phyloP scores from a whole-genome alignment of 768 basidiomycete species.

The Mycena floridula region DNA sequence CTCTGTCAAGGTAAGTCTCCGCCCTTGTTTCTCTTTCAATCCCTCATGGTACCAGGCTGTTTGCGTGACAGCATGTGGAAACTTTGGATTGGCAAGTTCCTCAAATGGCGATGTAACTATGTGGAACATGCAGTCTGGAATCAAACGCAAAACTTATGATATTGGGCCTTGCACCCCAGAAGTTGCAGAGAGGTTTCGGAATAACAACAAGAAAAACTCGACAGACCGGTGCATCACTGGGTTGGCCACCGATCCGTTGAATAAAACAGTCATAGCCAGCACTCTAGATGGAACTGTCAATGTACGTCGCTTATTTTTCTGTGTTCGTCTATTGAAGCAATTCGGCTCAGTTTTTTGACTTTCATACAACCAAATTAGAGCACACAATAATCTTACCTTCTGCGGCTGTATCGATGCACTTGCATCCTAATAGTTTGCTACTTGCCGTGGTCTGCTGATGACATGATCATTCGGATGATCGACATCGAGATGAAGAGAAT shows the following conservation, averaged over 20 bases:
- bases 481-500: constrained; percentile 87
- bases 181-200: constrained; percentile 36
- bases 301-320: constrained; percentile 37
- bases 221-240: constrained; percentile 67
- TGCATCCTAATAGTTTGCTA: constrained; percentile 83
- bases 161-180: constrained; percentile 60
- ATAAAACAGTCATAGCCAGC: constrained; percentile 72
- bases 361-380: constrained; percentile 77
- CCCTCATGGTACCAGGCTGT: constrained; percentile 50
- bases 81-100: constrained; percentile 85
- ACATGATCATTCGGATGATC: constrained; percentile 75
- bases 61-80: constrained; percentile 91
- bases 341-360: constrained; percentile 88
- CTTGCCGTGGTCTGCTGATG: constrained; percentile 83
- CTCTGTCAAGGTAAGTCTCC: constrained; percentile 55
- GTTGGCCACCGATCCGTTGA: constrained; percentile 80
- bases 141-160: constrained; percentile 71
- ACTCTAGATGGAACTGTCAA: constrained; percentile 88
- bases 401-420: constrained; percentile 56
- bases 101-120: constrained; percentile 75
- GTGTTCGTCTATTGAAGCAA: no score
- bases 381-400: constrained; percentile 64
- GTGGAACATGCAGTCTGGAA: constrained; percentile 98
- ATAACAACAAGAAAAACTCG: constrained; percentile 31
- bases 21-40: constrained; percentile 3